Conservation (phyloP, 2,329 filamentous ascomycete genomes). For the Calonectria pseudoreteaudii region DNA sequence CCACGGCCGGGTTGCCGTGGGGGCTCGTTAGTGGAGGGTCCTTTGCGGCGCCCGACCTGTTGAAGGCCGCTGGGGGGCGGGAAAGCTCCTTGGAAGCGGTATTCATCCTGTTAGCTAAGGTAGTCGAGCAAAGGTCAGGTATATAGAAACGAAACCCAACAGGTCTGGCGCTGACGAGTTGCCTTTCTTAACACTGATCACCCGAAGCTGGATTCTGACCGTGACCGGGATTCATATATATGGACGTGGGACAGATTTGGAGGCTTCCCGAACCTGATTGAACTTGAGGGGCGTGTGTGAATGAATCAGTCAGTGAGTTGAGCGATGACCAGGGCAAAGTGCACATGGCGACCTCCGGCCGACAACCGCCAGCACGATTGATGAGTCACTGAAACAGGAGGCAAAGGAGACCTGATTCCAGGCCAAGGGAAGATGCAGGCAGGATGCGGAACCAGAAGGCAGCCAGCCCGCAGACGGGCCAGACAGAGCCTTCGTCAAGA, state of each 20-base stretch:
- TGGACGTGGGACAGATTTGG: not conserved
- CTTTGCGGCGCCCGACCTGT: constrained; percentile 25
- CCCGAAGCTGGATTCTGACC: not conserved
- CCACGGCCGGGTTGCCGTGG: constrained; percentile 28
- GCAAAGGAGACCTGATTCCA: not conserved
- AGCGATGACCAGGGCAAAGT: not conserved
- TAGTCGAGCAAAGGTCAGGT: constrained; percentile 33
- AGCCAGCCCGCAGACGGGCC: not conserved
- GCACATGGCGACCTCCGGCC: not conserved
- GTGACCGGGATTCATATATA: constrained; percentile 3
- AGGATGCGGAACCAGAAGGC: not conserved
- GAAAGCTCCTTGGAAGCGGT: constrained; percentile 30
- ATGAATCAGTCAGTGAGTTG: not conserved
- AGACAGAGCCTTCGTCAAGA: constrained; percentile 10
- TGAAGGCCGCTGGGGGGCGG: constrained; percentile 32
- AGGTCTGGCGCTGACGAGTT: constrained; percentile 39
- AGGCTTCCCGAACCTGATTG: not conserved
- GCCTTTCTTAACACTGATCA: constrained; percentile 19
- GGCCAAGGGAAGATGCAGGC: not conserved
- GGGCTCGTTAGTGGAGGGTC: constrained; percentile 30
- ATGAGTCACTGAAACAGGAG: not conserved
- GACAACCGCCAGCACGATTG: not conserved
- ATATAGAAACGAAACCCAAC: constrained; percentile 40
- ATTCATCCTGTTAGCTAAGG: constrained; percentile 32
- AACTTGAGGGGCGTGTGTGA: not conserved